Base-by-base conservation (phyloP, 257 asterid genomes). In the Nicotiana sylvestris region DNA sequence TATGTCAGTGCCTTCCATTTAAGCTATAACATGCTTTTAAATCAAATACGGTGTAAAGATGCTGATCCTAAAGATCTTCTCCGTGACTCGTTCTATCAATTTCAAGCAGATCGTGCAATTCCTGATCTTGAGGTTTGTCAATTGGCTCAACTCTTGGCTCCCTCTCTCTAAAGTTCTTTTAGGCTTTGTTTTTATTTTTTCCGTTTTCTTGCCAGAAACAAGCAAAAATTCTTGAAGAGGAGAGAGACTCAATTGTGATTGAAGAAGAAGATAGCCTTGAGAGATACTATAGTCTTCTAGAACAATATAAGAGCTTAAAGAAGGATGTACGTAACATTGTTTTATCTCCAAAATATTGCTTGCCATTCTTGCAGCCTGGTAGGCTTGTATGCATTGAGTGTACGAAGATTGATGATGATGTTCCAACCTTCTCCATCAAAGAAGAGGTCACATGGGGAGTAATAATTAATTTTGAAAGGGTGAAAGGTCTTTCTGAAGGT, bases 361-460 rank as follows among this genome's bases (percentile, higher is more conserved):
- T 96, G 83, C 98, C 98, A 37, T 96, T 93, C 88, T 87, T 96
- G 85, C 98, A 96, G 91, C 98, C 98, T 65, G 98, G 98, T 81
- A 88, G 99, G 90, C 97, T 96, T 81, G 93, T 92, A 56, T 88
- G 92, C 51, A 37, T 96, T 79, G 93, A 86, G 82, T 92, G 97
- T 81, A 83, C 93, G 32, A 90, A 87, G 86, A 76, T 64, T 74
- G 93, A 86, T 61, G 95, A 89, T 70, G 85, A 82, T 83, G 85
- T 83, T 51, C 89, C 94, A 27, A 88, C 93, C 58, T 89, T 94
- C 87, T 92, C 97, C 66, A 78, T 88, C 77, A 90, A 90, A 84
- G 97, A 96, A 39, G 94, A 90, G 58, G 87, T 90, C 61, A 90
- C 99, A 21, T 96, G 98, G 99, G 99, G 97, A 49, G 95, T 94